Conservation (phyloP, 192 early-diverging fungal species). For the Linderina pennispora region DNA sequence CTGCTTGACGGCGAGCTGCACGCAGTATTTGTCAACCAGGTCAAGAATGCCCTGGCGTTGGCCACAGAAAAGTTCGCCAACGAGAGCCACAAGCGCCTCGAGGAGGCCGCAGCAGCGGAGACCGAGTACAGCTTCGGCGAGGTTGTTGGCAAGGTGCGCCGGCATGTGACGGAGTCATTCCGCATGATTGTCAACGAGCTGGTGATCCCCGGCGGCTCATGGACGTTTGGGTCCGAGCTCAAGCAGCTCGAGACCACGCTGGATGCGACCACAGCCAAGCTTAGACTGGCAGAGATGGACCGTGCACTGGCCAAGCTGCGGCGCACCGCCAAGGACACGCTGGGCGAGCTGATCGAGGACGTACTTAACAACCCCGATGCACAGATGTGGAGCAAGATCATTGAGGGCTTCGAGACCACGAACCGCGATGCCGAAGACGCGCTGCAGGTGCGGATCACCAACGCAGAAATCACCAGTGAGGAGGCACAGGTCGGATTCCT, state of each 20-base stretch:
- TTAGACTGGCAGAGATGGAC: conserved; percentile 35
- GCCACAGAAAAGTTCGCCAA: conserved; percentile 62
- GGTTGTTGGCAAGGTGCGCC: conserved; percentile 20
- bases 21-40: conserved; percentile 75
- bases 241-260: conserved; percentile 18
- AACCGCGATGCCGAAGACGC: conserved; percentile 51
- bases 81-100: conserved; percentile 37
- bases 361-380: conserved; percentile 59
- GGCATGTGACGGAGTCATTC: conserved; percentile 16
- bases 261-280: conserved; percentile 22
- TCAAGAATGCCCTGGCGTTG: conserved; percentile 79
- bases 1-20: conserved; percentile 73
- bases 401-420: conserved; percentile 53
- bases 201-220: conserved; percentile 10
- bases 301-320: conserved; percentile 14
- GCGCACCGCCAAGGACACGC: conserved; percentile 30
- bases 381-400: conserved; percentile 68
- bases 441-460: conserved; percentile 16
- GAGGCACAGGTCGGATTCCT: conserved; percentile 50
- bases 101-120: conserved; percentile 24
- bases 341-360: conserved; percentile 67
- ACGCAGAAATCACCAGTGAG: conserved; percentile 23
- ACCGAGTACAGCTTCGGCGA: conserved; percentile 55
- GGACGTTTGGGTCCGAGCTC: conserved; percentile 28
- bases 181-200: conserved; percentile 7